Percentiles rank a stretch among this genome's conserved stretches.
These are phyloP conservation scores for Stephania yunnanensis DNA, from an alignment of 164 flowering plant species.

Conservation along the genomic window DNA sequence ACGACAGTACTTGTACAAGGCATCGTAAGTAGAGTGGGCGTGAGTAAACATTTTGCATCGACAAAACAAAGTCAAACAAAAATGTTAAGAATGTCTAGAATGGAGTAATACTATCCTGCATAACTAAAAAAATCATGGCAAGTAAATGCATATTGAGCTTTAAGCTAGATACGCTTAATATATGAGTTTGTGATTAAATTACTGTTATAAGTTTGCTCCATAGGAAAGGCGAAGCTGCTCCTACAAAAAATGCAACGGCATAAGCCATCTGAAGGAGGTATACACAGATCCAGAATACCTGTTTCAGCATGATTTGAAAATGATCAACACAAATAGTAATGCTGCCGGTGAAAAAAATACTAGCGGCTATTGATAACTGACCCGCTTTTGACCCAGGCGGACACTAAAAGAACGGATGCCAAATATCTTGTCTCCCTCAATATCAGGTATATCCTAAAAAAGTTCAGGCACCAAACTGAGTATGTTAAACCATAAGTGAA, in stretches of 20 bases:
- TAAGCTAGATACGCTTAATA: neutral
- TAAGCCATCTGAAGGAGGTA: constrained; percentile 74
- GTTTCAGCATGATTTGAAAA: constrained; percentile 11
- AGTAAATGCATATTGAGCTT: neutral
- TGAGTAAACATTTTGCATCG: neutral
- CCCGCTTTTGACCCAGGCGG: constrained; percentile 72
- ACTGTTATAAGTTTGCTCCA: constrained; percentile 73
- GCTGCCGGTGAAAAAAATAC: neutral
- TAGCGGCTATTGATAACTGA: constrained; percentile 21
- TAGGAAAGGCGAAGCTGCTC: constrained; percentile 42
- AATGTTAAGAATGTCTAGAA: neutral
- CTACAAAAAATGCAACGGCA: constrained; percentile 54
- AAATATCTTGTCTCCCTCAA: constrained; percentile 72
- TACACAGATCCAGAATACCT: constrained; percentile 85
- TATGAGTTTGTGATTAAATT: constrained; percentile 11
- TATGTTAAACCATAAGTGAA: neutral
- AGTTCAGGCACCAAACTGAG: constrained; percentile 8
- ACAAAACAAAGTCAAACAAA: neutral
- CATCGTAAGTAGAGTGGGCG: neutral
- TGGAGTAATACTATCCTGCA: neutral
- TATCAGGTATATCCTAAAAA: constrained; percentile 80
- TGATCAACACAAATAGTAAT: neutral
- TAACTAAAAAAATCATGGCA: neutral
- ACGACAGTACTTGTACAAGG: no score
- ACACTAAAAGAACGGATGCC: constrained; percentile 75